phyloP scores from a whole-genome alignment of 345 rosid genomes.

The Cardamine resedifolia region DNA sequence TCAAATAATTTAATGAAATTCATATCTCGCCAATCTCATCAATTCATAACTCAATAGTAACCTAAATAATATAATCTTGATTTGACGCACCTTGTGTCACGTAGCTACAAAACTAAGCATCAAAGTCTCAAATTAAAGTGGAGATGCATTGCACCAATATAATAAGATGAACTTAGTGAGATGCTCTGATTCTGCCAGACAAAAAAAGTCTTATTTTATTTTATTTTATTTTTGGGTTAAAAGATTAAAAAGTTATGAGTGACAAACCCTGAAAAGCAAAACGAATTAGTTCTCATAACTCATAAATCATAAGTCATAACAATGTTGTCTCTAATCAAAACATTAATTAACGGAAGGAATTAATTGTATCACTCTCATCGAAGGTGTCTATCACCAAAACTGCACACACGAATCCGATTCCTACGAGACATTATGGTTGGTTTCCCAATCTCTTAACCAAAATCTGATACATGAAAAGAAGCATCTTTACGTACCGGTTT shows the following conservation, averaged over 20 bases:
- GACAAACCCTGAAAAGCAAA: constrained; percentile 24
- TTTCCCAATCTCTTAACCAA: constrained; percentile 25
- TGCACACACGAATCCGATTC: constrained; percentile 26
- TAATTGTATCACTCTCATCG: constrained; percentile 26
- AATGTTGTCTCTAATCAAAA: not conserved
- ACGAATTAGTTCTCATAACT: constrained; percentile 22
- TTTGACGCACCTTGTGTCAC: constrained; percentile 16
- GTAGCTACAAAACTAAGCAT: constrained; percentile 30
- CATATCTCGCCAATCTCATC: not conserved
- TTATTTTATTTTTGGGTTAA: too few relatives aligned
- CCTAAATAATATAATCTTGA: constrained; percentile 7
- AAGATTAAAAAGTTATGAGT: constrained; percentile 11
- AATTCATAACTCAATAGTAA: not conserved
- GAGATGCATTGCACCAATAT: constrained; percentile 24
- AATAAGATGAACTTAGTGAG: not conserved
- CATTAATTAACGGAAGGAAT: not conserved
- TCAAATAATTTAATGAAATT: not conserved
- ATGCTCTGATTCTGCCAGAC: constrained; percentile 21
- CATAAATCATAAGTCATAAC: not conserved
- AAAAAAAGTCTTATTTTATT: too few relatives aligned
- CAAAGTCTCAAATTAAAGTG: constrained; percentile 12
- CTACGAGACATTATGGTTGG: constrained; percentile 2
- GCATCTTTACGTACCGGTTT: constrained; percentile 30
- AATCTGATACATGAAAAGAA: constrained; percentile 1
- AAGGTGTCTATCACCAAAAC: constrained; percentile 17